Percentiles rank a stretch among this genome's conserved stretches.
Evolutionary conservation across 2,329 filamentous ascomycete species (phyloP).

Genomic region (Arachnopeziza araneosa): DNA sequence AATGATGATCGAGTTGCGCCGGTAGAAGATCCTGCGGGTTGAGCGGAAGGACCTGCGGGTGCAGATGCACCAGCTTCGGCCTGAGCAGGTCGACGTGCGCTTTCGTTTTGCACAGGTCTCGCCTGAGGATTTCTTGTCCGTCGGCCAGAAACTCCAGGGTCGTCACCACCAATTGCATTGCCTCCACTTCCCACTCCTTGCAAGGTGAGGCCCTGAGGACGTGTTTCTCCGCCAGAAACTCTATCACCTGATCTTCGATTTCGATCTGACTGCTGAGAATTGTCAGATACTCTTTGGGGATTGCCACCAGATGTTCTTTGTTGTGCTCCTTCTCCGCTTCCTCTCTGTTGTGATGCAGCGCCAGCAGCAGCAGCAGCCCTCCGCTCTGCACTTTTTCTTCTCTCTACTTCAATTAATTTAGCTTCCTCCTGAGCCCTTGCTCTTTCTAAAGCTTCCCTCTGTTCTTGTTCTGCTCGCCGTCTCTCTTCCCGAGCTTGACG

Average conservation of each 20-base stretch:
- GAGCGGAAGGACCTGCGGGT: conserved; percentile 1
- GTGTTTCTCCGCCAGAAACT: conserved; percentile 10
- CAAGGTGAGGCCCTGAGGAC: conserved; percentile 15
- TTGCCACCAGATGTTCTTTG: conserved; percentile 19
- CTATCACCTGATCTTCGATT: conserved; percentile 19
- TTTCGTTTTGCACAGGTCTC: not conserved
- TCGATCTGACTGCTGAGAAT: conserved; percentile 27
- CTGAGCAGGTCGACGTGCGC: conserved; percentile 15
- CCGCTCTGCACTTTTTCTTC: conserved; percentile 50
- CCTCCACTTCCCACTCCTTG: conserved; percentile 26
- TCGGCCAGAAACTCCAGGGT: conserved; percentile 21
- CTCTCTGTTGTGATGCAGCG: conserved; percentile 34
- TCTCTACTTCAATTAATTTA: conserved; percentile 49
- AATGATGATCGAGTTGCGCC: conserved; percentile 60
- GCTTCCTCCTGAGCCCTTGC: conserved; percentile 50
- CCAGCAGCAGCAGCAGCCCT: conserved; percentile 51
- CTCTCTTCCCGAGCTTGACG: conserved; percentile 71
- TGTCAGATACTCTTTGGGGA: conserved; percentile 27
- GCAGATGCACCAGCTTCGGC: conserved; percentile 8
- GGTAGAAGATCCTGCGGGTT: conserved; percentile 17
- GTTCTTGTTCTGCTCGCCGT: conserved; percentile 49
- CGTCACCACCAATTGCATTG: conserved; percentile 23
- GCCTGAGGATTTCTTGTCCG: conserved; percentile 15
- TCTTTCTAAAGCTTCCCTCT: conserved; percentile 40
- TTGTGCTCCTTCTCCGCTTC: conserved; percentile 11